Evolutionary conservation across 768 basidiomycete genomes (phyloP), one percentile per base, ranked within the genome.

Genomic region (Psilocybe azurescens): DNA sequence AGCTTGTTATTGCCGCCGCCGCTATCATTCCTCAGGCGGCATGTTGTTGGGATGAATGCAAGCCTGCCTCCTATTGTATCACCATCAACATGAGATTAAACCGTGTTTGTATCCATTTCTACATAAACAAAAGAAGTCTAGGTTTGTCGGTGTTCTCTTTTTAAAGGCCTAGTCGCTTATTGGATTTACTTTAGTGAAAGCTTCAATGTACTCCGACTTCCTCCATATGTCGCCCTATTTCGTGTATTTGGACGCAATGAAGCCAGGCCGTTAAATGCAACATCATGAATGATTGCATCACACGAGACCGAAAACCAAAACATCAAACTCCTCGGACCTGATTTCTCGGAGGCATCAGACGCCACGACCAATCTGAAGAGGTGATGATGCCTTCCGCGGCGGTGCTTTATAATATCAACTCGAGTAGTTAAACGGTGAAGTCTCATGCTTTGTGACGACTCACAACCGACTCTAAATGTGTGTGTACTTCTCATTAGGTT

Each of bases 401-500:
- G 56, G 49, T 48, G 56, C 13, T 48, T 49, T 29, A 46, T 46
- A 46, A 54, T 54, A 54, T 16, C 29, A 16, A 5, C 41, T 56
- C 14, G 44, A 30, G 56, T 18, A 47, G 16, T n/a, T n/a, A 38
- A 56, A 58, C 46, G 33, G 46, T 48, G 28, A 49, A 49, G 47
- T 50, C 32, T 36, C n/a, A n/a, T 39, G 16, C 30, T 18, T 46
- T 46, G 29, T 46, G 14, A 53, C 46, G 56, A 50, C 32, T 49
- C 56, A 58, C 48, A 49, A 18, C 56, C 56, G 56, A 18, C 32
- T 20, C 47, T 33, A 49, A 58, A 49, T 58, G 46, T 47, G 56
- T 36, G 29, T 57, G 14, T 48, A 14, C 30, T 57, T 47, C 41
- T 46, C 46, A 57, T 58, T 58, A 58, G 56, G 47, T 50, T 36